These are phyloP conservation scores for Flaveria trinervia DNA, from an alignment of 129 eudicot genomes.

Conservation along the genomic window DNA sequence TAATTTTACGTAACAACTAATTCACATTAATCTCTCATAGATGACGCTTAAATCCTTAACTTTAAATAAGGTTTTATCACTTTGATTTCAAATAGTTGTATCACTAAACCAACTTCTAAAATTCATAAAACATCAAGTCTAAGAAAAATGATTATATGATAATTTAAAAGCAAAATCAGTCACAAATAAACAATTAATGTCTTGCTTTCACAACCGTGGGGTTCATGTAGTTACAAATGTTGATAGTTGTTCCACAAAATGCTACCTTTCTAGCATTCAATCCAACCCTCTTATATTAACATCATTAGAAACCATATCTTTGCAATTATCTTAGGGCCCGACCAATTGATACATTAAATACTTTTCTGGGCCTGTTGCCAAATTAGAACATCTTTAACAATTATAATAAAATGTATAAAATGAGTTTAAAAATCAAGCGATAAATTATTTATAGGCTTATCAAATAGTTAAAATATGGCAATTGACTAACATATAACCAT, in stretches of 20 bases:
- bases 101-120: too few species aligned
- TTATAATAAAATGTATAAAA: background rate
- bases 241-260: constrained; percentile 36
- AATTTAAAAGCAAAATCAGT: constrained; percentile 11
- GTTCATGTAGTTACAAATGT: constrained; percentile 22
- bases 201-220: constrained; percentile 19
- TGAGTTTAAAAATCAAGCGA: background rate
- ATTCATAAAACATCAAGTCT: background rate
- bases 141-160: background rate
- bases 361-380: background rate
- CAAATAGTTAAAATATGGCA: background rate
- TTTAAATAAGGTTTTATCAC: too few species aligned
- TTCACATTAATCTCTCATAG: too few species aligned
- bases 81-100: too few species aligned
- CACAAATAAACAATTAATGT: background rate
- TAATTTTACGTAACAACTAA: too few species aligned
- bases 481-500: too few species aligned
- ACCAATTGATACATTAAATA: background rate
- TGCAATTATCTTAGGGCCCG: constrained; percentile 14
- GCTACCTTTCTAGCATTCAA: constrained; percentile 30
- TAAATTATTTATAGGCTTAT: background rate
- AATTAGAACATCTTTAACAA: background rate
- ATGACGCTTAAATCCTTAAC: too few species aligned
- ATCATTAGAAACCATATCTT: background rate
- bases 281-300: background rate